Conservation (phyloP, 305 asterid genomes). For the Fraxinus albicans region DNA sequence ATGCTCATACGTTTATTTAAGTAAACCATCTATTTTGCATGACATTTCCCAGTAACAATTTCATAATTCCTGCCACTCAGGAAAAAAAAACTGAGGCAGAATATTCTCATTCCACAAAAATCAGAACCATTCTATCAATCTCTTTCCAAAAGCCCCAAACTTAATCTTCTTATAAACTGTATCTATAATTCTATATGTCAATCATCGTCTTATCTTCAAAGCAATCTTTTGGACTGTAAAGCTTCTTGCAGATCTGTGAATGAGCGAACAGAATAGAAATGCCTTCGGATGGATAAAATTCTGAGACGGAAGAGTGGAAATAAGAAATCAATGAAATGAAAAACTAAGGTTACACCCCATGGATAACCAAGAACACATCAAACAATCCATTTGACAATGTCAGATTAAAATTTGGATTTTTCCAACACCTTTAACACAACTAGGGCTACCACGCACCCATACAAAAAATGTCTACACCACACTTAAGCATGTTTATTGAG, state of each 20-base stretch:
- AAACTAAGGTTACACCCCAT: background rate
- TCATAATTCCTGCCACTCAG: slow-evolving; percentile 17
- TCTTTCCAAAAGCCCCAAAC: slow-evolving; percentile 10
- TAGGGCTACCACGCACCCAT: background rate
- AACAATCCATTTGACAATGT: background rate
- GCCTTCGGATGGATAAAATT: background rate
- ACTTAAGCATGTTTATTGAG: background rate
- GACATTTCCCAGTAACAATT: slow-evolving; percentile 19
- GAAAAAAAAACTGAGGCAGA: slow-evolving; percentile 11
- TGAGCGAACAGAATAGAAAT: background rate
- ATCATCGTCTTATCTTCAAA: background rate
- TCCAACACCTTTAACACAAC: background rate
- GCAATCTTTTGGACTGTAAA: background rate
- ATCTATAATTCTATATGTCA: slow-evolving; percentile 12
- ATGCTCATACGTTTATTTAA: slow-evolving; percentile 18
- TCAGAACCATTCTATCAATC: slow-evolving; percentile 13
- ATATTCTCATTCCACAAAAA: background rate
- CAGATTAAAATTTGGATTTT: background rate
- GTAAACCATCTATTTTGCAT: slow-evolving; percentile 18
- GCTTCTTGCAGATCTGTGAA: background rate
- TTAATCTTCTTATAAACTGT: background rate
- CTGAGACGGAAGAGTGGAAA: background rate
- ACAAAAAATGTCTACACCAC: background rate
- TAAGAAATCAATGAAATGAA: background rate
- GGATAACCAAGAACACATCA: background rate